Percentiles rank a stretch among this genome's conserved stretches.
Evolutionary conservation across 2,329 filamentous ascomycete genomes (phyloP).

Genomic region (Didymella exigua): DNA sequence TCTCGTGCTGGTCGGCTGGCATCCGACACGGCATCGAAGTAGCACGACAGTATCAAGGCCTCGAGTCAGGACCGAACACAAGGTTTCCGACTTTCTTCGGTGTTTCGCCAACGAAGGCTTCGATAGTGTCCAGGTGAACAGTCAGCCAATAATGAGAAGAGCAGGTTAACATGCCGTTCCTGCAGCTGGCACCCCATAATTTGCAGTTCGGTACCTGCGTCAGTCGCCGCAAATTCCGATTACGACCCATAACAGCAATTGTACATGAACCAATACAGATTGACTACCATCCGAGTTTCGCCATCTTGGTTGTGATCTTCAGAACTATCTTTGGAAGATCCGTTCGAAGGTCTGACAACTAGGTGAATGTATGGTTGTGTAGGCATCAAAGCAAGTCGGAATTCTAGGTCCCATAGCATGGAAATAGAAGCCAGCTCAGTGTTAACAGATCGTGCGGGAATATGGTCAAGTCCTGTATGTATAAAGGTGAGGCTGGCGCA

Average conservation of each 20-base stretch:
- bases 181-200: not conserved
- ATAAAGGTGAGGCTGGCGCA: not conserved
- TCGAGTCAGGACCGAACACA: not conserved
- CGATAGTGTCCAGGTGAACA: not conserved
- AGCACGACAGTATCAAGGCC: not conserved
- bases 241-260: not conserved
- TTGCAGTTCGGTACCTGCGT: not conserved
- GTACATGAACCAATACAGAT: not conserved
- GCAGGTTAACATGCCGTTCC: not conserved
- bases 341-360: not conserved
- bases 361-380: not conserved
- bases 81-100: not conserved
- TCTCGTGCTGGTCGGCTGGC: not conserved
- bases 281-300: not conserved
- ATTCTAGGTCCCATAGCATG: not conserved
- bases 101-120: slow-evolving; percentile 1
- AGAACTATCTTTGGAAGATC: slow-evolving; percentile 1
- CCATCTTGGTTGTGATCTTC: not conserved
- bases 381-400: not conserved
- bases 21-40: not conserved
- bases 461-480: not conserved
- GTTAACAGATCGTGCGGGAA: not conserved
- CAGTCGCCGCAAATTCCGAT: not conserved
- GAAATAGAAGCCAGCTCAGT: not conserved
- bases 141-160: not conserved